Percentiles rank a stretch among this genome's conserved stretches.
Conservation (phyloP, 768 basidiomycete species). For the Butyriboletus loyo region DNA sequence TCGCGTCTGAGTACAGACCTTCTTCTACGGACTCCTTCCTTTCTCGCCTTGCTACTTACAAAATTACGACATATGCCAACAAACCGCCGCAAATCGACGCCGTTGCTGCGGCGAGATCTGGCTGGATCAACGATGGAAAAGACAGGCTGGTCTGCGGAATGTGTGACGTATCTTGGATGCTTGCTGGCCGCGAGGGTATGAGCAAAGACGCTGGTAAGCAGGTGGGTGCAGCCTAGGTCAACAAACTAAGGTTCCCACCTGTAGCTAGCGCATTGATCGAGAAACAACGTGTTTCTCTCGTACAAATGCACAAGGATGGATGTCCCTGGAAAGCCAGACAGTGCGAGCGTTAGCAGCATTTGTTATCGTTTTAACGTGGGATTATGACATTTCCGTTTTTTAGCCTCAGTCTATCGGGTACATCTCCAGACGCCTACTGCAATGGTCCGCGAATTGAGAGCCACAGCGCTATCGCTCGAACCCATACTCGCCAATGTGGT, state of each 20-base stretch:
- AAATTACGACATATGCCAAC: slow-evolving; percentile 74
- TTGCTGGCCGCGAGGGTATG: slow-evolving; percentile 69
- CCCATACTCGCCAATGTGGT: slow-evolving; percentile 49
- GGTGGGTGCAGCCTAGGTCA: slow-evolving; percentile 23
- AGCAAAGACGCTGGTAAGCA: slow-evolving; percentile 71
- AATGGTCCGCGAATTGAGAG: slow-evolving; percentile 60
- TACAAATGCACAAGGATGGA: slow-evolving; percentile 72
- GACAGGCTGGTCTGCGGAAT: slow-evolving; percentile 73
- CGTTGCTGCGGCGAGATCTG: slow-evolving; percentile 77
- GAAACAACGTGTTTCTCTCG: slow-evolving; percentile 64
- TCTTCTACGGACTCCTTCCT: slow-evolving; percentile 75
- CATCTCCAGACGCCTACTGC: slow-evolving; percentile 64
- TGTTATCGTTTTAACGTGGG: not conserved
- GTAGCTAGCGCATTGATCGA: slow-evolving; percentile 68
- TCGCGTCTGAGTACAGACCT: slow-evolving; percentile 66
- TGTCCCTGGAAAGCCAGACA: slow-evolving; percentile 84
- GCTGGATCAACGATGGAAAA: slow-evolving; percentile 83
- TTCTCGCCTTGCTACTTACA: slow-evolving; percentile 71
- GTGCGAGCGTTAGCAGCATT: slow-evolving; percentile 60
- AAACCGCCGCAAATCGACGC: slow-evolving; percentile 74
- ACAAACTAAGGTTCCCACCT: slow-evolving; percentile 15
- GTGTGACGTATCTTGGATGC: slow-evolving; percentile 71
- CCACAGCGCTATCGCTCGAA: slow-evolving; percentile 51
- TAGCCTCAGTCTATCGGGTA: slow-evolving; percentile 71
- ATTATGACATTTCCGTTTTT: slow-evolving; percentile 3